Conservation (phyloP, 208 protist species). For the Leptomonas seymouri region DNA sequence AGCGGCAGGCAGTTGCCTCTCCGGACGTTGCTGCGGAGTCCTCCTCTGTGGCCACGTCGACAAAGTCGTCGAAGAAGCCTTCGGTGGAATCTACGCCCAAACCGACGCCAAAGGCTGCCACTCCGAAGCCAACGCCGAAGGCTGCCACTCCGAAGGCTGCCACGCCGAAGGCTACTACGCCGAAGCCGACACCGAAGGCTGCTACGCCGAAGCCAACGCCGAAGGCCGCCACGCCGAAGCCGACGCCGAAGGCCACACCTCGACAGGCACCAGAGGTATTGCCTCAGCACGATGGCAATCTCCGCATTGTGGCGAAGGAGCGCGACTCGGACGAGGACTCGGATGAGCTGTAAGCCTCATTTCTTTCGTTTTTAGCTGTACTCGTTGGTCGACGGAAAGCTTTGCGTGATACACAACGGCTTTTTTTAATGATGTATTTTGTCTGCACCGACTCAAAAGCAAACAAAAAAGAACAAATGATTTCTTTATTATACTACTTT, state of each 20-base stretch:
- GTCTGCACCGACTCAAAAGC: background rate
- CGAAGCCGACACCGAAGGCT: background rate
- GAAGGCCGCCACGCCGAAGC: background rate
- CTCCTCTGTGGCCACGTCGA: conserved; percentile 6
- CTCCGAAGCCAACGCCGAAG: conserved; percentile 15
- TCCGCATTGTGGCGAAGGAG: conserved; percentile 22
- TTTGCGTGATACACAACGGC: background rate
- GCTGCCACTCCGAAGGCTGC: conserved; percentile 1
- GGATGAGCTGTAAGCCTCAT: conserved; percentile 10
- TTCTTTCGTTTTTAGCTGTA: conserved; percentile 13
- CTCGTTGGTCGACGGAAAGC: background rate
- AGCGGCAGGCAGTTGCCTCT: background rate
- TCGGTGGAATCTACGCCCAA: conserved; percentile 21
- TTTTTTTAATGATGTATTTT: background rate
- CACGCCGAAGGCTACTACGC: background rate
- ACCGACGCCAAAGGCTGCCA: conserved; percentile 10
- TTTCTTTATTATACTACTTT: background rate
- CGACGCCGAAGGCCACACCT: conserved; percentile 1
- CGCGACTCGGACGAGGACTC: conserved; percentile 29
- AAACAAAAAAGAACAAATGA: background rate
- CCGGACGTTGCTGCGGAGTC: background rate
- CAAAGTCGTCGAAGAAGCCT: conserved; percentile 18
- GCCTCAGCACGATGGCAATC: conserved; percentile 23
- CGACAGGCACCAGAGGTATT: background rate
- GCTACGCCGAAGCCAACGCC: background rate